Percentiles rank a stretch among this genome's conserved stretches.
Conservation (phyloP, 1,284 basidiomycete species). For the Afroboletus lepidellus region DNA sequence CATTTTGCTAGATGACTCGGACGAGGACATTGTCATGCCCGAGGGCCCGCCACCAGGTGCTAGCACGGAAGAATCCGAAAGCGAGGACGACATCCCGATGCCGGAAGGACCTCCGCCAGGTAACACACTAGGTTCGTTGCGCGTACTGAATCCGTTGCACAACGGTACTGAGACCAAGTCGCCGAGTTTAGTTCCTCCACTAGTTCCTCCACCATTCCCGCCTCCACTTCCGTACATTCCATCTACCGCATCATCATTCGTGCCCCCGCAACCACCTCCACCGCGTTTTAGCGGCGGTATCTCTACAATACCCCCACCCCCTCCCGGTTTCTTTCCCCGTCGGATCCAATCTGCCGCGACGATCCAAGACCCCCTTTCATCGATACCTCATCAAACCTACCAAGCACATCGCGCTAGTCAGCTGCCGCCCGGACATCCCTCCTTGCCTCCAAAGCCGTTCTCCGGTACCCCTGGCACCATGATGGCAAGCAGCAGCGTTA, state of each 20-base stretch:
- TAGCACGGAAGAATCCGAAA: constrained; percentile 38
- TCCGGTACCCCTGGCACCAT: constrained; percentile 20
- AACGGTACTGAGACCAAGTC: constrained; percentile 17
- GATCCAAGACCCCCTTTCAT: constrained; percentile 64
- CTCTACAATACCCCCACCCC: constrained; percentile 26
- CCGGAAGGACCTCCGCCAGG: constrained; percentile 77
- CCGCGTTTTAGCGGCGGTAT: constrained; percentile 20
- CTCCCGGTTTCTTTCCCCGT: constrained; percentile 48
- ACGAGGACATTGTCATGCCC: constrained; percentile 69
- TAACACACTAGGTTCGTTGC: constrained; percentile 21
- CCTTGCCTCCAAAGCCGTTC: constrained; percentile 46
- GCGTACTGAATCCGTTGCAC: constrained; percentile 1
- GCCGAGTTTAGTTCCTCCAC: constrained; percentile 13
- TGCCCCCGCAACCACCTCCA: constrained; percentile 19
- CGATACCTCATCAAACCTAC: constrained; percentile 63
- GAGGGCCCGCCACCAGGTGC: constrained; percentile 63
- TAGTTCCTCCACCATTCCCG: constrained; percentile 20
- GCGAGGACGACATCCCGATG: constrained; percentile 84
- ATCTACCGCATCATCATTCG: constrained; percentile 25
- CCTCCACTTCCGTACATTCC: constrained; percentile 21
- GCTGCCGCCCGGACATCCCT: constrained; percentile 31
- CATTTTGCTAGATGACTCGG: constrained; percentile 32
- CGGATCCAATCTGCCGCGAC: constrained; percentile 45
- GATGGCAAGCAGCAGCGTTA: constrained; percentile 65
- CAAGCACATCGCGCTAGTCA: constrained; percentile 53